Percentiles rank a stretch among this genome's conserved stretches.
Evolutionary conservation across 2,329 filamentous ascomycete species (phyloP).

Genomic region (Penicillium frequentans): DNA sequence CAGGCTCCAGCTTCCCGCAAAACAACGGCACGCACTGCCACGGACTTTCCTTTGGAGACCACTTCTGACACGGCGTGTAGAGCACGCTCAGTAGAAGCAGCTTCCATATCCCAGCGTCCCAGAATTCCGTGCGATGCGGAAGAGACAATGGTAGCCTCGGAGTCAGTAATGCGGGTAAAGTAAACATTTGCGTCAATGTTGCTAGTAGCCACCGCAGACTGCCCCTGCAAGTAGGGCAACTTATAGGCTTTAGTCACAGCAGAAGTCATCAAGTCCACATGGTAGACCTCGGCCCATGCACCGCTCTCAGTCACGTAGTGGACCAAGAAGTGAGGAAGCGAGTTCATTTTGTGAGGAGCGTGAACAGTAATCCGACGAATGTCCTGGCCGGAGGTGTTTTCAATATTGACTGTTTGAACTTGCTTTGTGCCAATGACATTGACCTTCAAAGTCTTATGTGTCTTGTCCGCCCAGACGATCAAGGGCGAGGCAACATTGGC

Average conservation of each 20-base stretch:
- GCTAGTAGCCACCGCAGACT: slow-evolving; percentile 76
- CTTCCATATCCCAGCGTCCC: slow-evolving; percentile 67
- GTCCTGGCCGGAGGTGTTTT: slow-evolving; percentile 41
- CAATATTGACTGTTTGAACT: slow-evolving; percentile 38
- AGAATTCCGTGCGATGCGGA: slow-evolving; percentile 76
- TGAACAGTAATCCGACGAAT: slow-evolving; percentile 65
- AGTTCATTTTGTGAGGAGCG: slow-evolving; percentile 69
- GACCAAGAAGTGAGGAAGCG: slow-evolving; percentile 79
- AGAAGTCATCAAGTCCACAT: slow-evolving; percentile 70
- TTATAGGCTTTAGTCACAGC: slow-evolving; percentile 76
- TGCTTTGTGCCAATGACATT: slow-evolving; percentile 47
- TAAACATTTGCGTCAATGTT: slow-evolving; percentile 79
- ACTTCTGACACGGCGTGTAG: slow-evolving; percentile 79
- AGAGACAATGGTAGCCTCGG: slow-evolving; percentile 72
- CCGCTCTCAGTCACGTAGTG: slow-evolving; percentile 70
- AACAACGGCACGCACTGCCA: slow-evolving; percentile 75
- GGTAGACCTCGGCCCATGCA: slow-evolving; percentile 83
- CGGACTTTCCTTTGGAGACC: slow-evolving; percentile 68
- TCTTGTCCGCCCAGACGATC: slow-evolving; percentile 47
- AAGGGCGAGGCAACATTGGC: slow-evolving; percentile 43
- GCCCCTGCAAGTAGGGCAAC: slow-evolving; percentile 68
- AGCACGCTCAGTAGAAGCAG: slow-evolving; percentile 47
- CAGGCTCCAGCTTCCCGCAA: slow-evolving; percentile 69
- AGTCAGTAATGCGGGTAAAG: slow-evolving; percentile 77
- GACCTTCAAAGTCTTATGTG: slow-evolving; percentile 44